Percentiles rank a stretch among this genome's conserved stretches.
These are phyloP conservation scores for Aspergillus pseudoterreus DNA, from an alignment of 2,329 filamentous ascomycete genomes.

Conservation along the genomic window DNA sequence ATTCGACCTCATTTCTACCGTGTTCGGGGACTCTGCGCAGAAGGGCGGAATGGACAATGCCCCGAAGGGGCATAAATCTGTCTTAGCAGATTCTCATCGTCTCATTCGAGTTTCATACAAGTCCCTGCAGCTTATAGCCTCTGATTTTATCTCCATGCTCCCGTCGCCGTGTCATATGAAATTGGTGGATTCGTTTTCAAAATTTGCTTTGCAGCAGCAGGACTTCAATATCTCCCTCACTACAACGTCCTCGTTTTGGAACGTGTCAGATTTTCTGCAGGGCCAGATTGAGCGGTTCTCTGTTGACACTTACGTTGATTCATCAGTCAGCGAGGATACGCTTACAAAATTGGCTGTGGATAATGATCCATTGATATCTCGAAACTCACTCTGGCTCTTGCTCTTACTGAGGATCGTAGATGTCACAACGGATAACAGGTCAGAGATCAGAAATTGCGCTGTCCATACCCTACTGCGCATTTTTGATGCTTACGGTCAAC, in stretches of 20 bases:
- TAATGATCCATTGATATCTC: constrained; percentile 56
- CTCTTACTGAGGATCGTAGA: constrained; percentile 39
- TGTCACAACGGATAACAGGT: constrained; percentile 37
- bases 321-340: constrained; percentile 53
- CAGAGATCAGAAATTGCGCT: constrained; percentile 55
- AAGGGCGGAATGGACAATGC: constrained; percentile 14
- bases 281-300: constrained; percentile 43
- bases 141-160: constrained; percentile 78
- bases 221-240: constrained; percentile 95
- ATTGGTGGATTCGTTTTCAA: constrained; percentile 81
- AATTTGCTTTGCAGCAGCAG: constrained; percentile 83
- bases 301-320: constrained; percentile 35
- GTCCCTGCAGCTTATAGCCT: constrained; percentile 87
- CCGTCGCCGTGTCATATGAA: constrained; percentile 69
- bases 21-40: constrained; percentile 58
- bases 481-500: constrained; percentile 84
- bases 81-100: constrained; percentile 56
- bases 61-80: constrained; percentile 15
- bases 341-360: constrained; percentile 58
- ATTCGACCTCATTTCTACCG: constrained; percentile 79
- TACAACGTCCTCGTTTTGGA: constrained; percentile 94
- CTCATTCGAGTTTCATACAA: constrained; percentile 84
- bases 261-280: constrained; percentile 80
- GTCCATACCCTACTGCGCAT: constrained; percentile 89
- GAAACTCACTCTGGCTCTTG: constrained; percentile 31